These are phyloP conservation scores for Trichoderma simmonsii DNA, from an alignment of 2,329 filamentous ascomycete genomes.

Conservation along the genomic window DNA sequence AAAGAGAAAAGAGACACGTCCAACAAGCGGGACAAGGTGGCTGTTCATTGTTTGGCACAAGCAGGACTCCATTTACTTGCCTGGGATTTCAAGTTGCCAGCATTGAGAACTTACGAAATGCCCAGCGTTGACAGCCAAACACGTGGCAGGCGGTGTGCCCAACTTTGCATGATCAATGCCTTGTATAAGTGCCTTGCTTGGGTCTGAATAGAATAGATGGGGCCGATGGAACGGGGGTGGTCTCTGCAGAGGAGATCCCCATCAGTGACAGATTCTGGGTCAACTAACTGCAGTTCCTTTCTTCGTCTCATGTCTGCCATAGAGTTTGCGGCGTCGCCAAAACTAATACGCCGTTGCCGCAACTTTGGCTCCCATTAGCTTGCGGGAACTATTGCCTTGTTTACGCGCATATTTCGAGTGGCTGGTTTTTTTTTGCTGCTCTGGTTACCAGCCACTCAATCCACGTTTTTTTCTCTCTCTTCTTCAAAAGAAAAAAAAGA, in stretches of 20 bases:
- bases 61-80: no score
- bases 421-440: background rate
- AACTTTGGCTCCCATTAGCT: background rate
- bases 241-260: background rate
- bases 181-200: background rate
- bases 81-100: background rate
- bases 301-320: background rate
- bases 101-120: background rate
- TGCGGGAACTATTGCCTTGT: background rate
- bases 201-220: background rate
- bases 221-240: no score
- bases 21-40: background rate
- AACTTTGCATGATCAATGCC: background rate
- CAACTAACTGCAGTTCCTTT: background rate
- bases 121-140: background rate
- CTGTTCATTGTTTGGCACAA: background rate
- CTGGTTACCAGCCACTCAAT: background rate
- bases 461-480: background rate
- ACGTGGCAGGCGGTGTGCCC: slow-evolving; percentile 1
- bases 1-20: background rate
- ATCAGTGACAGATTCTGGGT: background rate
- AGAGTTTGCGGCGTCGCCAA: background rate
- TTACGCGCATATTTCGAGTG: background rate
- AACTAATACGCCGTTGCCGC: background rate
- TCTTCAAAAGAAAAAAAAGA: background rate